Evolutionary conservation across 2,329 filamentous ascomycete species (phyloP).

Genomic region (Colletotrichum navitas): DNA sequence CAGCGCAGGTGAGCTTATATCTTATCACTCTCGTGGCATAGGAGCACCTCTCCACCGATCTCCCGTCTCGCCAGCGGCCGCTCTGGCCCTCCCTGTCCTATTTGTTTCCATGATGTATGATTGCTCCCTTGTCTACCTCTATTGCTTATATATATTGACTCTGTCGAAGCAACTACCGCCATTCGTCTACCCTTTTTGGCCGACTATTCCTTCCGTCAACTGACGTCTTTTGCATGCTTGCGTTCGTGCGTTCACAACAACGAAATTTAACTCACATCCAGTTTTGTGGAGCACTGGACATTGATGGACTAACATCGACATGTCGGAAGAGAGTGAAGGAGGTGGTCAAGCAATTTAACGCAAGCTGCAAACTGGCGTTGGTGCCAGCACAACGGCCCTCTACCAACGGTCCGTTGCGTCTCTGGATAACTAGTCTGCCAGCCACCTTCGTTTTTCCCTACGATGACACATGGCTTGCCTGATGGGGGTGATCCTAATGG

Average conservation of each 20-base stretch:
- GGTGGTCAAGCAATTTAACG: background rate
- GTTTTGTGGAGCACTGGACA: background rate
- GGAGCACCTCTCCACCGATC: background rate
- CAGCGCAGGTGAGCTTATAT: background rate
- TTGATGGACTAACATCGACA: background rate
- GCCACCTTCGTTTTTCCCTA: background rate
- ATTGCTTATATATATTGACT: background rate
- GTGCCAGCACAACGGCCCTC: constrained; percentile 9
- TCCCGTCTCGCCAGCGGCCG: background rate
- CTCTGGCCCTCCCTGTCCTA: background rate
- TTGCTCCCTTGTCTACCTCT: background rate
- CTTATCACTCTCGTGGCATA: background rate
- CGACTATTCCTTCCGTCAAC: background rate
- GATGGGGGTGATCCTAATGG: background rate
- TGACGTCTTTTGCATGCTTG: background rate
- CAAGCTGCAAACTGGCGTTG: background rate
- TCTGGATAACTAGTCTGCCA: background rate
- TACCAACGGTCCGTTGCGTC: background rate
- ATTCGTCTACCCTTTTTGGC: background rate
- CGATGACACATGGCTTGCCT: background rate
- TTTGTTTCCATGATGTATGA: background rate
- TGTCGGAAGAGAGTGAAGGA: background rate
- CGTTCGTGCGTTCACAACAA: background rate
- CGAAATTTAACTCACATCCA: background rate
- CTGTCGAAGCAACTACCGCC: background rate